Conservation (phyloP, 176 grass and related monocot species). For the Eremochloa ophiuroides region DNA sequence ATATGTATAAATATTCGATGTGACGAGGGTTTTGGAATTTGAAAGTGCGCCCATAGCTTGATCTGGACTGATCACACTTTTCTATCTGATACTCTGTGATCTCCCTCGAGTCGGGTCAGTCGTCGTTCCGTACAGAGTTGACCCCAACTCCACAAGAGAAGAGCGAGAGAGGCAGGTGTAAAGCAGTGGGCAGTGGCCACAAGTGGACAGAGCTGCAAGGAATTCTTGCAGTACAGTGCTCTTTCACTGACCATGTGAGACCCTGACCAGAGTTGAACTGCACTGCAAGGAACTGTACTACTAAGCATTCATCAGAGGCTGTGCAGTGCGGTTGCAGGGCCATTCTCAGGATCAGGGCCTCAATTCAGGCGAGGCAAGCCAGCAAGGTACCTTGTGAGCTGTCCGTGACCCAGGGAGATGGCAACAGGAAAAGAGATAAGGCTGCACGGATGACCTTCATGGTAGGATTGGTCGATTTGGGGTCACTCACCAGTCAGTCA, state of each 20-base stretch:
- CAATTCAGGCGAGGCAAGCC: slow-evolving; percentile 9
- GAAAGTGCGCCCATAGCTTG: slow-evolving; percentile 17
- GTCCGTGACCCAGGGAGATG: not conserved
- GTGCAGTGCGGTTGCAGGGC: not conserved
- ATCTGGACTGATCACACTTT: slow-evolving; percentile 24
- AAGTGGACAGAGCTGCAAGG: slow-evolving; percentile 5
- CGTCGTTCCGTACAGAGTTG: slow-evolving; percentile 30
- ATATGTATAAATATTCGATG: no score
- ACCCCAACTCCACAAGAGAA: not conserved
- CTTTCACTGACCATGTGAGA: slow-evolving; percentile 10
- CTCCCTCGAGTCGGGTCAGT: not conserved
- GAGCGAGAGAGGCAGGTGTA: not conserved
- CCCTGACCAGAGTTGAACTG: slow-evolving; percentile 15
- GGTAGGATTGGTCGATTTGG: not conserved
- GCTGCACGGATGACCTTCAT: not conserved
- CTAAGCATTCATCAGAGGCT: not conserved
- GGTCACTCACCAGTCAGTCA: not conserved
- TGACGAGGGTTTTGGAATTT: no score
- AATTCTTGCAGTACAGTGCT: not conserved
- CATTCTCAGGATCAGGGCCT: not conserved
- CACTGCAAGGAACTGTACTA: not conserved
- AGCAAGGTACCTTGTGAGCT: not conserved
- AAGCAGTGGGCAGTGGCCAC: not conserved
- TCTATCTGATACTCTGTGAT: not conserved
- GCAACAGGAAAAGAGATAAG: not conserved